Evolutionary conservation across 305 asterid genomes (phyloP), one percentile per base, ranked within the genome.

Genomic region (Solanum hybrid): DNA sequence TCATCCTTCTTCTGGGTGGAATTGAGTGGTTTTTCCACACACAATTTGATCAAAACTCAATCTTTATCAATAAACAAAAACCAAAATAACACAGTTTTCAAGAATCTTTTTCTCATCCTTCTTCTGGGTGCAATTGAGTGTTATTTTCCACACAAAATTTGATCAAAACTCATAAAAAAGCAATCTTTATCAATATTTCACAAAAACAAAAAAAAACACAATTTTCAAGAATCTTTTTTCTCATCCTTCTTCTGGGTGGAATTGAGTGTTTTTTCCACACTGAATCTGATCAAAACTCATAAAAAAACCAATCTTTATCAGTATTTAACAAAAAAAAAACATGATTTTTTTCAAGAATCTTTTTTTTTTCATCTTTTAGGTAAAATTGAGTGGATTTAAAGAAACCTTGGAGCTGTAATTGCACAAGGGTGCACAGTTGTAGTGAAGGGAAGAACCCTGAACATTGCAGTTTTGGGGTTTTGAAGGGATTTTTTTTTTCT

Each of bases 371-470:
- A 61, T 79, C 32, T 36, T 75, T 14, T 17, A 6, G 39, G 13
- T 77, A 0, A 6, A 77, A 77, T 77, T 17, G 38, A 34, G 31
- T 36, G 86, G 22, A 36, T 80, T 22, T 14, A 4, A 10, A 45
- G 75, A 83, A 38, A 91, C 91, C 90, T 82, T 86, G 92, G 91
- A 88, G 73, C 72, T 31, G 83, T 79, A 41, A 91, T 79, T 91
- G 95, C 93, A 32, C 83, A 90, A 80, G 91, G 41, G 79, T 89
- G 76, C 26, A 89, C 37, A 72, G 89, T n/a, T 11, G 95, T 94
- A 72, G 92, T 86, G 20, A 93, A 85, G 83, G 93, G 89, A 84
- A 93, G 27, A 36, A 93, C 93, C 75, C 82, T 86, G 78, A 91
- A 88, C 97, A 96, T 95, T n/a, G 68, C 10, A 26, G 79, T 79